Percentiles rank a stretch among this genome's conserved stretches.
phyloP scores from a whole-genome alignment of 2,329 filamentous ascomycete genomes.

The Calonectria multiphialidica region DNA sequence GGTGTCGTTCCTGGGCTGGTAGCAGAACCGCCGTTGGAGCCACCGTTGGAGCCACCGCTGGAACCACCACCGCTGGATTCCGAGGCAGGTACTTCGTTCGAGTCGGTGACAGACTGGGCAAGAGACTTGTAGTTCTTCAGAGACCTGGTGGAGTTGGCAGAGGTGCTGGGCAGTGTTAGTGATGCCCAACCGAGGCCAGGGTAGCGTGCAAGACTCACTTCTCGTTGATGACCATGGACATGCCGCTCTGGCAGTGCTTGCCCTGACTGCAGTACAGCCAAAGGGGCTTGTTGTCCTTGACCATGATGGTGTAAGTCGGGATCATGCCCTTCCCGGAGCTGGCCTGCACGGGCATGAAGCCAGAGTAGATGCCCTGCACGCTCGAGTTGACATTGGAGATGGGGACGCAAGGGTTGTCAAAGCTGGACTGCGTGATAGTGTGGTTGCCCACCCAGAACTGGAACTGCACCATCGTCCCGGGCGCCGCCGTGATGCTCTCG shows the following conservation, averaged over 20 bases:
- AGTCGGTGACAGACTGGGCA: constrained; percentile 48
- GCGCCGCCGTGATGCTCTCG: constrained; percentile 71
- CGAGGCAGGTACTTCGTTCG: constrained; percentile 39
- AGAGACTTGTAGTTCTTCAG: constrained; percentile 61
- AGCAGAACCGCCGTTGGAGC: constrained; percentile 16
- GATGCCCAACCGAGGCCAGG: not conserved
- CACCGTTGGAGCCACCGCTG: constrained; percentile 18
- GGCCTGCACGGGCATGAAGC: constrained; percentile 74
- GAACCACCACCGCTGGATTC: constrained; percentile 32
- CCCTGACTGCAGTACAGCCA: constrained; percentile 85
- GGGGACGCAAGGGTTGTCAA: constrained; percentile 77
- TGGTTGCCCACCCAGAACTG: constrained; percentile 79
- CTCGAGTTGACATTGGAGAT: constrained; percentile 65
- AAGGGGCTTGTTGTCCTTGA: constrained; percentile 77
- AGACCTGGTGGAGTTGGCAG: constrained; percentile 64
- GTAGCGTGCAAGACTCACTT: constrained; percentile 62
- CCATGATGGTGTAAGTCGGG: constrained; percentile 77
- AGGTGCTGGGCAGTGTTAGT: constrained; percentile 50
- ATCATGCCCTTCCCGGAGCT: constrained; percentile 61
- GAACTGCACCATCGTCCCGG: constrained; percentile 75
- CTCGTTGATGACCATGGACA: constrained; percentile 83
- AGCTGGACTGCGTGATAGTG: constrained; percentile 83
- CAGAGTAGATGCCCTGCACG: constrained; percentile 73
- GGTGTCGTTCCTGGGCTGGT: constrained; percentile 35
- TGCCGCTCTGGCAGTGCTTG: constrained; percentile 80